phyloP scores from a whole-genome alignment of 176 grass and related monocot species.

The Musa schizocarpa region DNA sequence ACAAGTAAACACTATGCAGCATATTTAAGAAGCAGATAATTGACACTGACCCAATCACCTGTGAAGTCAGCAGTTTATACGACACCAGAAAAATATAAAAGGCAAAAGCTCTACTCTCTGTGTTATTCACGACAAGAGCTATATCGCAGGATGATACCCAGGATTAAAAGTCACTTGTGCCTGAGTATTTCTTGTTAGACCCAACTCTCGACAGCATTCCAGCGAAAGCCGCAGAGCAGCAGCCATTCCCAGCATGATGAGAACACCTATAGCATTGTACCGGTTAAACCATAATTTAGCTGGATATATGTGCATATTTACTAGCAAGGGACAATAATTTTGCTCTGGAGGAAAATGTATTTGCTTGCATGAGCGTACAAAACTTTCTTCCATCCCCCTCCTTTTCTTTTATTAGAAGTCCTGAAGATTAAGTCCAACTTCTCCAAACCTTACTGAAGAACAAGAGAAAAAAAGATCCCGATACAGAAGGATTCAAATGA shows the following conservation, averaged over 20 bases:
- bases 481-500: too few species aligned
- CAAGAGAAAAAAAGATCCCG: too few species aligned
- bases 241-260: neutral
- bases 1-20: too few species aligned
- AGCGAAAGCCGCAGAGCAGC: neutral
- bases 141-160: neutral
- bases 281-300: neutral
- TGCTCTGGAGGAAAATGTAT: too few species aligned
- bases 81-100: too few species aligned
- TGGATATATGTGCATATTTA: neutral
- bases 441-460: too few species aligned
- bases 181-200: neutral
- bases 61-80: too few species aligned
- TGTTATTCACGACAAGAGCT: neutral
- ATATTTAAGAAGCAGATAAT: too few species aligned
- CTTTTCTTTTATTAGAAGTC: too few species aligned
- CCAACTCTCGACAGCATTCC: neutral
- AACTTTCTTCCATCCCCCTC: neutral
- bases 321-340: neutral
- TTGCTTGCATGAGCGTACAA: neutral
- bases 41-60: too few species aligned
- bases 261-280: neutral
- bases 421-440: too few species aligned
- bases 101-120: neutral
- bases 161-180: neutral